Evolutionary conservation across 2,329 filamentous ascomycete genomes (phyloP), one percentile per base, ranked within the genome.

Genomic region (Drechslerella dactyloides): DNA sequence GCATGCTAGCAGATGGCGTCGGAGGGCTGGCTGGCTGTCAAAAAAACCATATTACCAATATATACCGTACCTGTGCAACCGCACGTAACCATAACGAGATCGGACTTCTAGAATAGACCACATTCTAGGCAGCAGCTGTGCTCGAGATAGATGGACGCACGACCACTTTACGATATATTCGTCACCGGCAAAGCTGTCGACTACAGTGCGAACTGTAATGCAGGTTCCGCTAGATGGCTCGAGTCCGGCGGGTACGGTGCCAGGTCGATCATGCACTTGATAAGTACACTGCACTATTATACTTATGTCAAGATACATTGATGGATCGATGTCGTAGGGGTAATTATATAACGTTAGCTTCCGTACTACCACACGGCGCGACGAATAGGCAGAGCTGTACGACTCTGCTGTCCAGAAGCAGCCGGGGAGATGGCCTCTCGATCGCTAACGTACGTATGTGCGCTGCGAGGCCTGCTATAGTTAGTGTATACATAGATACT

Each of bases 21-120:
- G 44, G 44, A 23, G 44, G 4, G 17, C 17, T 8, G 4, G 19
- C 44, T 23, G 44, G 68, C 59, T 72, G 68, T 65, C 68, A 72
- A 60, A 72, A 60, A 55, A 72, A 61, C 24, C 30, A 61, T 72
- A 60, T 60, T 72, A 65, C 55, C 40, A 72, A 64, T 65, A n/a
- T n/a, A n/a, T n/a, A 42, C 1, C 37, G 40, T 52, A 56, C 19
- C 24, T 60, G 60, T 65, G 53, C 40, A n/a, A 72, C 59, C 15
- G 19, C 30, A 64, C 54, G 56, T 60, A 33, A 65, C 60, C 37
- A 37, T 48, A 60, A 52, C 55, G 42, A 61, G 37, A 65, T 56
- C 42, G 10, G 17, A 24, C 54, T 60, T 72, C 60, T 64, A 57
- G 59, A 72, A 72, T 58, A 54, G 13, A 21, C 11, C 19, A 10